phyloP scores from a whole-genome alignment of 1,284 basidiomycete species.

The Ganoderma lucidum region DNA sequence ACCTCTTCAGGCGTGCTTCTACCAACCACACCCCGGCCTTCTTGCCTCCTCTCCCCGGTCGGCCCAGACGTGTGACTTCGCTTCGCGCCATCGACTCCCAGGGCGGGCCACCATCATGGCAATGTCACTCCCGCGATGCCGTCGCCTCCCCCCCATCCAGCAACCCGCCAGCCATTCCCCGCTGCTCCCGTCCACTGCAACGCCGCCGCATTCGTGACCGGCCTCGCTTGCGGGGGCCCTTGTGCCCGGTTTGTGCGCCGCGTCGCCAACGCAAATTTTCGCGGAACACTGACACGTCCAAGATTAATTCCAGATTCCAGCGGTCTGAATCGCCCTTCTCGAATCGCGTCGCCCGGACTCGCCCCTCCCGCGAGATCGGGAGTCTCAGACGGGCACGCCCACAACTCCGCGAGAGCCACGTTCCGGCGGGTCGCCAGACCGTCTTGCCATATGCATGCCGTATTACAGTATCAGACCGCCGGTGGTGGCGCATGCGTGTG shows the following conservation, averaged over 20 bases:
- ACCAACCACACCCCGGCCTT: slow-evolving; percentile 31
- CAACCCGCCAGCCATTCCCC: slow-evolving; percentile 23
- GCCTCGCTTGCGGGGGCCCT: neutral
- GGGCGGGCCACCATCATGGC: slow-evolving; percentile 27
- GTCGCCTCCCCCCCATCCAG: slow-evolving; percentile 12
- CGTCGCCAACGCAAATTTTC: neutral
- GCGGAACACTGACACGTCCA: neutral
- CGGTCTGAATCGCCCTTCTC: slow-evolving; percentile 3
- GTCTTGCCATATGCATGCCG: neutral
- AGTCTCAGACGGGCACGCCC: neutral
- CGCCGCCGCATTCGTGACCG: neutral
- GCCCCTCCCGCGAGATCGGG: slow-evolving; percentile 1
- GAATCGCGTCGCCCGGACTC: slow-evolving; percentile 9
- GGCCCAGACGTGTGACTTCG: slow-evolving; percentile 30
- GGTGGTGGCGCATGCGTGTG: neutral
- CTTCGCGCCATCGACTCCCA: slow-evolving; percentile 28
- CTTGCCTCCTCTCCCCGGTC: slow-evolving; percentile 28
- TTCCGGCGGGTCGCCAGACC: slow-evolving; percentile 5
- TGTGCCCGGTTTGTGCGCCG: neutral
- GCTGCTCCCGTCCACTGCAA: neutral
- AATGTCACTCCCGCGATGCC: slow-evolving; percentile 30
- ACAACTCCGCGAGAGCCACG: slow-evolving; percentile 3
- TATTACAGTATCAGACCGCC: neutral
- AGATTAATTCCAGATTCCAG: neutral
- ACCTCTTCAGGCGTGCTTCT: slow-evolving; percentile 37